Evolutionary conservation across 2,329 filamentous ascomycete genomes (phyloP).

Genomic region (Aspergillus sp.): DNA sequence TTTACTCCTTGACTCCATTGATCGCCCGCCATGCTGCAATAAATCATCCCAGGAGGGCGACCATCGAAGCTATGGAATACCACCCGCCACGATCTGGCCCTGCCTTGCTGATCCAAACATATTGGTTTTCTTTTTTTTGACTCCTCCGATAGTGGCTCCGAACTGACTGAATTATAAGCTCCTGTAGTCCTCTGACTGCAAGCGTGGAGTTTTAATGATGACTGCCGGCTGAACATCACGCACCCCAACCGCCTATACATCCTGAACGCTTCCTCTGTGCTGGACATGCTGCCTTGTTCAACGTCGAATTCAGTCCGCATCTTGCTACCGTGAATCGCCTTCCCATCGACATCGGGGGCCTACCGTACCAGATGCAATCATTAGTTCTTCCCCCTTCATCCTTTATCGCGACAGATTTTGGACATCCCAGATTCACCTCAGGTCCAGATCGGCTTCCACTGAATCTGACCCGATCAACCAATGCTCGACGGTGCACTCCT

Average conservation of each 20-base stretch:
- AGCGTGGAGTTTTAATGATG: slow-evolving; percentile 21
- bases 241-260: slow-evolving; percentile 14
- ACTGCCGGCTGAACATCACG: slow-evolving; percentile 23
- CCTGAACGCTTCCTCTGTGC: slow-evolving; percentile 10
- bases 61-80: slow-evolving; percentile 35
- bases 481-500: slow-evolving; percentile 38
- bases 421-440: slow-evolving; percentile 32
- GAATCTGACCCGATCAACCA: slow-evolving; percentile 33
- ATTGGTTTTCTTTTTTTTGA: slow-evolving; percentile 34
- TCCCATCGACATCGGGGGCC: slow-evolving; percentile 9
- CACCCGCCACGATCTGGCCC: slow-evolving; percentile 36
- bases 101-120: slow-evolving; percentile 32
- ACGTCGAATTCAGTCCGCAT: slow-evolving; percentile 16
- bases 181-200: slow-evolving; percentile 21
- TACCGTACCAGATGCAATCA: slow-evolving; percentile 38
- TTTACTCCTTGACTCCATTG: slow-evolving; percentile 30
- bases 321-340: slow-evolving; percentile 23
- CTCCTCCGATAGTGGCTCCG: slow-evolving; percentile 34
- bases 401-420: slow-evolving; percentile 35
- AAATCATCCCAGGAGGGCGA: slow-evolving; percentile 30
- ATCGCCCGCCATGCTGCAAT: slow-evolving; percentile 38
- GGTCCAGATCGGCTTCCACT: slow-evolving; percentile 34
- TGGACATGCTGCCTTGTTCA: slow-evolving; percentile 29
- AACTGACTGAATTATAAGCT: slow-evolving; percentile 34
- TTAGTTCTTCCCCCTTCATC: slow-evolving; percentile 39